Evolutionary conservation across 106 monocot genomes (phyloP), one percentile per base, ranked within the genome.

Genomic region (Amphibolis antarctica): DNA sequence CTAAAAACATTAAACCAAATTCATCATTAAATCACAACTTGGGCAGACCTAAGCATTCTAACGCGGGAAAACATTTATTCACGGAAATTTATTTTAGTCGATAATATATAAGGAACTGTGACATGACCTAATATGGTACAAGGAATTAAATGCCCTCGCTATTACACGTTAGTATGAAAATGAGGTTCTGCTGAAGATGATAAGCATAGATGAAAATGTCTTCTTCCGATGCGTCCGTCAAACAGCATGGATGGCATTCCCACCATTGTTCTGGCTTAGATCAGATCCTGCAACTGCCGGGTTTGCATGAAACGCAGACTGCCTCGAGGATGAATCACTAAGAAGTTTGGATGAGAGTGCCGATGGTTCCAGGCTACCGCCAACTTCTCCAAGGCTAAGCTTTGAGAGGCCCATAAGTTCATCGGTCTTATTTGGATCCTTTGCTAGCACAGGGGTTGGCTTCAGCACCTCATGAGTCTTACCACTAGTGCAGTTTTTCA

Each of bases 241-340:
- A 50, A 66, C 27, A 53, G 65, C 65, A 66, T 51, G 65, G 20
- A 88, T 81, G 20, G 74, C 71, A 71, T 60, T 84, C 68, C 64
- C 50, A 17, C 60, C 76, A 19, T 59, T 74, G 51, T 9, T 66
- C 53, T 75, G 75, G 54, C 66, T 76, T 66, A 84, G 53, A 53
- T 76, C 83, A 44, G 83, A 68, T 10, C 57, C 62, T 13, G 69
- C 36, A 7, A 78, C 49, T 0, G 81, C 44, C 0, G 76, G 58
- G 42, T 72, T 77, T 19, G 62, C 52, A 57, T 82, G 89, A 51
- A 89, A 89, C 14, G 89, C 85, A 7, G 89, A 85, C 28, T 73
- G 82, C 64, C 89, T 74, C 12, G 82, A 45, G 12, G 74, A 19
- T 26, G 74, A 76, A 66, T 27, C 29, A 26, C 74, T 78, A 0